Conservation (phyloP, 192 early-diverging fungal species). For the Coemansia asiatica region DNA sequence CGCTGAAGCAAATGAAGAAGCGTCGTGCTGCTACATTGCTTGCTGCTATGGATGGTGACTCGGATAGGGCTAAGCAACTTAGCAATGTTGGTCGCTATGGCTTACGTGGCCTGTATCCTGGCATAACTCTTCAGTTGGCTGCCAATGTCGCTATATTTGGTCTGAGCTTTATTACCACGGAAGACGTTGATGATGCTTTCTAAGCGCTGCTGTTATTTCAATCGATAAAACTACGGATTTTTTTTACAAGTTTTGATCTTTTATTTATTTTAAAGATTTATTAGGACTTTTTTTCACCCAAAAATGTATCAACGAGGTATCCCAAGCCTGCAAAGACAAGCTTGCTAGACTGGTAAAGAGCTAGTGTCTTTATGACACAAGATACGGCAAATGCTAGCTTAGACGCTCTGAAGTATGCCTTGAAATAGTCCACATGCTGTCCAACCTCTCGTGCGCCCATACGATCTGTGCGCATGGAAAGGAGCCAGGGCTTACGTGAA, state of each 20-base stretch:
- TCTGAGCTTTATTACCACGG: conserved; percentile 59
- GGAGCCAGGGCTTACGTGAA: conserved; percentile 35
- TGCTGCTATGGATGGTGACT: conserved; percentile 10
- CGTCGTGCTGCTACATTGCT: conserved; percentile 7
- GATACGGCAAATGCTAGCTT: conserved; percentile 20
- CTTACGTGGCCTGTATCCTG: conserved; percentile 68
- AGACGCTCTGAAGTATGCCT: conserved; percentile 17
- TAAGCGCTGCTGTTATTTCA: background rate
- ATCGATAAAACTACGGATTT: too few relatives aligned
- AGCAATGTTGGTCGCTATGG: conserved; percentile 55
- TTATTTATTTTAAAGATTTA: background rate
- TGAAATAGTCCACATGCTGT: conserved; percentile 23
- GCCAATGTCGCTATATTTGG: conserved; percentile 62
- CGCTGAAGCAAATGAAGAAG: conserved; percentile 21
- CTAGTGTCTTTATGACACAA: conserved; percentile 10
- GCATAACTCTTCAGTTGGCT: conserved; percentile 65
- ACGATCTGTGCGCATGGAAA: conserved; percentile 6
- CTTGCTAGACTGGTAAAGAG: conserved; percentile 1
- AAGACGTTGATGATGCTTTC: conserved; percentile 42
- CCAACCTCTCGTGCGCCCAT: conserved; percentile 10
- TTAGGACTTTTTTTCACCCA: background rate
- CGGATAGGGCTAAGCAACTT: background rate
- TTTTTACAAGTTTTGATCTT: background rate
- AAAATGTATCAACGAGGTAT: background rate
- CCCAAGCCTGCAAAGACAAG: background rate